A percentile compares a stretch with the other conserved stretches of the same genome.
phyloP scores from a whole-genome alignment of 768 basidiomycete genomes.

The Amanita pallidorosea region DNA sequence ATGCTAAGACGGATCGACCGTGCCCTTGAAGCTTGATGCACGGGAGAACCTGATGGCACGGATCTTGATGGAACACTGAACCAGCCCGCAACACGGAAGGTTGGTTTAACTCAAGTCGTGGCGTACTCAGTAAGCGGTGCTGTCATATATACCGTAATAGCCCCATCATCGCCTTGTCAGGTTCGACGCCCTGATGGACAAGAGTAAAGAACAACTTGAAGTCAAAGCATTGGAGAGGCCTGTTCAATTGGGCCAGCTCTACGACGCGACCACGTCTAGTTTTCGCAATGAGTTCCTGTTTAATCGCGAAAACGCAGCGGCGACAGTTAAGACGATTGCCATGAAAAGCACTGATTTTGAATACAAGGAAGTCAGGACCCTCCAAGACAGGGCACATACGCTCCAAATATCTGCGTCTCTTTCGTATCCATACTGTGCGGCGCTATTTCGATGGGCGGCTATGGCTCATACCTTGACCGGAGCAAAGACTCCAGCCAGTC shows the following conservation, averaged over 20 bases:
- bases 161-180: not conserved
- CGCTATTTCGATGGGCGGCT: not conserved
- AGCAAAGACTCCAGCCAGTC: not conserved
- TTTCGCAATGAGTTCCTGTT: conserved; percentile 1
- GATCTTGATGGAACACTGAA: no score
- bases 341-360: not conserved
- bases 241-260: not conserved
- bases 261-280: not conserved
- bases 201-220: not conserved
- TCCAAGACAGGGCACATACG: not conserved
- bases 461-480: conserved; percentile 1
- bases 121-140: no score
- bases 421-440: not conserved
- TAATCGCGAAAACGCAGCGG: not conserved
- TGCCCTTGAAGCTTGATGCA: no score
- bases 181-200: not conserved
- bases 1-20: no score
- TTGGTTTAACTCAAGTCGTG: no score
- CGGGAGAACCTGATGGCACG: no score
- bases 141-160: no score
- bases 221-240: not conserved
- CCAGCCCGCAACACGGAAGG: no score
- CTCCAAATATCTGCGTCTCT: not conserved
- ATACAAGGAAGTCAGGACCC: conserved; percentile 4
- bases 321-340: not conserved